These are phyloP conservation scores for Salmacisia buchloeana DNA, from an alignment of 1,284 basidiomycete genomes.

Conservation along the genomic window DNA sequence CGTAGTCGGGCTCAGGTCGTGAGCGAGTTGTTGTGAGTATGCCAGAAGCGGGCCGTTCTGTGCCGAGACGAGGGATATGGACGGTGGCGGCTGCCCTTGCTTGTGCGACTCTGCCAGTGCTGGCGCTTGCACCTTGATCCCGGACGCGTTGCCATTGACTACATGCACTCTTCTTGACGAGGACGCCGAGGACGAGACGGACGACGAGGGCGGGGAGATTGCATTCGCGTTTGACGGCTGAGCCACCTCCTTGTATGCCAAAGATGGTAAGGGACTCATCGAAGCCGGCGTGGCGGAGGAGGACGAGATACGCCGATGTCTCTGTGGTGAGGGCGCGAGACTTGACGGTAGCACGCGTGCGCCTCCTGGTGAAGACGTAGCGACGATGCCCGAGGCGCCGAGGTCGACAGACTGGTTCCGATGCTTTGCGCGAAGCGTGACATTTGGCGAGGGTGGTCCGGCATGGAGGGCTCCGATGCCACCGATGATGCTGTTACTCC, in stretches of 20 bases:
- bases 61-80: too few relatives aligned
- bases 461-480: not conserved
- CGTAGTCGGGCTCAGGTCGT: too few relatives aligned
- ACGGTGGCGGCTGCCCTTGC: too few relatives aligned
- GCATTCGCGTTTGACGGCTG: not conserved
- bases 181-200: not conserved
- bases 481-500: constrained; percentile 1
- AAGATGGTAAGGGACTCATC: not conserved
- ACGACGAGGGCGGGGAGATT: not conserved
- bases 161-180: too few relatives aligned
- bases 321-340: not conserved
- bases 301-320: not conserved
- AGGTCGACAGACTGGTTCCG: not conserved
- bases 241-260: not conserved
- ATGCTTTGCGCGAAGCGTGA: not conserved
- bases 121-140: too few relatives aligned
- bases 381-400: not conserved
- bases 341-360: too few relatives aligned
- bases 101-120: too few relatives aligned
- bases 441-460: not conserved
- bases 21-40: too few relatives aligned
- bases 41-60: too few relatives aligned
- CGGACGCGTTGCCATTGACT: too few relatives aligned
- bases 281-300: not conserved
- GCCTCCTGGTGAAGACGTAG: too few relatives aligned